Evolutionary conservation across 2,329 filamentous ascomycete species (phyloP), one percentile per base, ranked within the genome.

Genomic region (Dactylonectria estremocensis): DNA sequence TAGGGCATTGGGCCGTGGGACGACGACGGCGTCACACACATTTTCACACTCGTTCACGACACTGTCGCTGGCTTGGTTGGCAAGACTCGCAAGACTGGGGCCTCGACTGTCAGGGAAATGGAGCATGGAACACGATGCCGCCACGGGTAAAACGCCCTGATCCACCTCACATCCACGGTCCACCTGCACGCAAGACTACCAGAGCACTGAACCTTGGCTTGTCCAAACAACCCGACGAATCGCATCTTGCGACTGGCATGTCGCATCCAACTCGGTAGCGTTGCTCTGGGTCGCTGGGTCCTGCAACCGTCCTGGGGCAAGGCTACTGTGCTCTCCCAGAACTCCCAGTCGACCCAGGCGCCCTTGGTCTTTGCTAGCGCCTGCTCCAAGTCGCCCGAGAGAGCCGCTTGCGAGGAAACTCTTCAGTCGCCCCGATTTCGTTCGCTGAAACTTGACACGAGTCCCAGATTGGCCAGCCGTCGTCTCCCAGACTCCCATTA

Each of bases 1-100:
- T 74, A 68, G 73, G 72, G 69, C 66, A 73, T 74, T 71, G 68
- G 72, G 70, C 73, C 72, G 73, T 66, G 72, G 61, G 64, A 71
- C 66, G 20, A 53, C 68, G 72, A 53, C 68, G 72, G 70, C 72
- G 72, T 76, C 70, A 74, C 73, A 70, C 64, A 70, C 61, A 59
- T 67, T 63, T 55, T 58, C 61, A 62, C 46, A 31, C 54, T 67
- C 45, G 53, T 61, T 70, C 64, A 60, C 59, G n/a, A 56, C 58
- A 64, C 49, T 50, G 61, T 28, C 24, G 7, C 24, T 28, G 24
- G n/a, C n/a, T n/a, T n/a, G n/a, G n/a, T n/a, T n/a, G n/a, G 24
- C 24, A 28, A 28, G 24, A 28, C 24, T 28, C 24, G 24, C 24
- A 28, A 28, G 7, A 28, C 24, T 28, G 59, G 60, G 62, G 53